phyloP scores from a whole-genome alignment of 2,329 filamentous ascomycete species.

The Hypoxylon sp. region DNA sequence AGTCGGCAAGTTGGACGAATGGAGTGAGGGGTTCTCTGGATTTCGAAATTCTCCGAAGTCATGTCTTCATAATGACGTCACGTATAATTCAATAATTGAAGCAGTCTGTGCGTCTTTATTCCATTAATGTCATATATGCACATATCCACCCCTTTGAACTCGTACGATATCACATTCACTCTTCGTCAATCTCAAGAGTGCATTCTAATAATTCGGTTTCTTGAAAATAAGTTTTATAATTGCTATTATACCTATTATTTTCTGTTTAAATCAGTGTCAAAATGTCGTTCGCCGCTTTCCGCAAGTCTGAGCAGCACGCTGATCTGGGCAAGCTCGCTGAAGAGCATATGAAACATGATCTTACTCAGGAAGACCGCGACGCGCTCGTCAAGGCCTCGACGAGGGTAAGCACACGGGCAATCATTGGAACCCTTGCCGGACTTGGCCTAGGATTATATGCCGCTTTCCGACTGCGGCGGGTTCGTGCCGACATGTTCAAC shows the following conservation, averaged over 20 bases:
- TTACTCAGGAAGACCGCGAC: slow-evolving; percentile 69
- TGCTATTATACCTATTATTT: not conserved
- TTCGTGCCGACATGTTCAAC: slow-evolving; percentile 72
- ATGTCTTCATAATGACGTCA: not conserved
- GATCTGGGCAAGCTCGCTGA: slow-evolving; percentile 70
- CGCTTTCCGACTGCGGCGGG: slow-evolving; percentile 69
- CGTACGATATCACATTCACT: not conserved
- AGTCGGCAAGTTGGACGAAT: not conserved
- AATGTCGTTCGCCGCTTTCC: slow-evolving; percentile 56
- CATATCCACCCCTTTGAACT: not conserved
- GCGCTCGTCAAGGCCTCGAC: slow-evolving; percentile 68
- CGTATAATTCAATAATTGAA: not conserved
- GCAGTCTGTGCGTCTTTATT: not conserved
- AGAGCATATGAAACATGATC: slow-evolving; percentile 70
- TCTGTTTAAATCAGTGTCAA: not conserved
- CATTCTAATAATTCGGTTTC: not conserved
- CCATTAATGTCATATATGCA: not conserved
- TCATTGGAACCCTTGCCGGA: slow-evolving; percentile 72
- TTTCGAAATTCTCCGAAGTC: not conserved
- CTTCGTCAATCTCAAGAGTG: not conserved
- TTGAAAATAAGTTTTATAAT: not conserved
- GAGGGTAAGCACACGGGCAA: slow-evolving; percentile 69
- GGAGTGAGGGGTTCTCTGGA: not conserved
- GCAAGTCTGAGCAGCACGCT: slow-evolving; percentile 56
- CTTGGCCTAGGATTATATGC: slow-evolving; percentile 71